phyloP scores from a whole-genome alignment of 2,329 filamentous ascomycete species.

The Westerdykella aurantiaca region DNA sequence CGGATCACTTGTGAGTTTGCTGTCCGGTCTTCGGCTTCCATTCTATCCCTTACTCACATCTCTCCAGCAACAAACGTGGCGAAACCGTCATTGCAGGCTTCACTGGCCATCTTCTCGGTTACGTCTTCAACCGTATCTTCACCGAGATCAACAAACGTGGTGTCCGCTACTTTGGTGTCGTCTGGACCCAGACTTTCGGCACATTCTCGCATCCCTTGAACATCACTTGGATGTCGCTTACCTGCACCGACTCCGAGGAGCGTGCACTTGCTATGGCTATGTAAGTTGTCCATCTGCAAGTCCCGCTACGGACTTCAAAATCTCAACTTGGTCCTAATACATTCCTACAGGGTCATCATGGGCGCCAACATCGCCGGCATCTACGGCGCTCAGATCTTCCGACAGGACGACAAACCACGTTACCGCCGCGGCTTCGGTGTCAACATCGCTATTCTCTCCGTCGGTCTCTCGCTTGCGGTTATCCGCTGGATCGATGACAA shows the following conservation, averaged over 20 bases:
- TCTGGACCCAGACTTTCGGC: slow-evolving; percentile 52
- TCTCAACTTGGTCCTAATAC: no score
- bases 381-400: slow-evolving; percentile 57
- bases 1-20: slow-evolving; percentile 47
- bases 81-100: slow-evolving; percentile 50
- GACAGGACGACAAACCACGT: slow-evolving; percentile 46
- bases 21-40: no score
- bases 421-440: slow-evolving; percentile 50
- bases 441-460: slow-evolving; percentile 41
- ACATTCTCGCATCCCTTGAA: slow-evolving; percentile 54
- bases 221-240: slow-evolving; percentile 55
- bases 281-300: slow-evolving; percentile 27
- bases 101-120: slow-evolving; percentile 44
- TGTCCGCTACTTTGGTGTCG: slow-evolving; percentile 50
- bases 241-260: slow-evolving; percentile 53
- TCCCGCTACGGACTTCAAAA: no score
- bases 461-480: slow-evolving; percentile 41
- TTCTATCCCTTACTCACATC: not conserved
- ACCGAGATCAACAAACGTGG: slow-evolving; percentile 36
- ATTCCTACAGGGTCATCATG: slow-evolving; percentile 49
- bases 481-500: slow-evolving; percentile 43
- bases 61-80: slow-evolving; percentile 42
- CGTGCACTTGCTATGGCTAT: slow-evolving; percentile 56
- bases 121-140: slow-evolving; percentile 51
- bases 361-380: slow-evolving; percentile 58